Evolutionary conservation across 129 eudicot species (phyloP), one percentile per base, ranked within the genome.

Genomic region (Mikania micrantha): DNA sequence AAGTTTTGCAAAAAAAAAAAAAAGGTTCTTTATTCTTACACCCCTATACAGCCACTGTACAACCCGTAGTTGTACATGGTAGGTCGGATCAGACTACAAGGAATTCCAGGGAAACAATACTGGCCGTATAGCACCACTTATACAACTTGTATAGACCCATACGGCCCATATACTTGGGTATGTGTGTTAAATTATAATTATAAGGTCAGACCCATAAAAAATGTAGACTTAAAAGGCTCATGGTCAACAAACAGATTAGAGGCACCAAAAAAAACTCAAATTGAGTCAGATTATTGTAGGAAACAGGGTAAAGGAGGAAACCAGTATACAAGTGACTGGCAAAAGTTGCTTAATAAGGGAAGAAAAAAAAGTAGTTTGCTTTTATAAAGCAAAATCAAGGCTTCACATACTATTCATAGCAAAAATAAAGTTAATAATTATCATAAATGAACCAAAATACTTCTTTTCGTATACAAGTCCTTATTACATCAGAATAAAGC

Each of bases 301-400:
- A 91, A 90, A 85, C 97, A 85, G 85, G 97, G 90, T 80, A 90
- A 79, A 87, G 79, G 88, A 77, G 92, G 87, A 72, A 77, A 84
- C 64, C 73, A 71, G 64, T n/a, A 35, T 19, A 67, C 7, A 41
- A 67, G 49, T 70, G 69, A 90, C 93, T 85, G 84, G 95, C 95
- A 91, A 89, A 89, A 87, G 95, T 78, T 75, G 84, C 94, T 85
- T 56, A 17, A 3, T 21, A 1, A 11, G 6, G 36, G 7, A 32
- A 32, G 6, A 57, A 57, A 0, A 28, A 4, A 0, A n/a, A n/a
- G 11, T 10, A 22, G 60, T 22, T 53, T 53, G 32, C 34, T 20
- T 53, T 22, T 9, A 21, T 4, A 11, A 53, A 22, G 16, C 0
- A 24, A 53, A 24, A 53, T 12, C 15, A 19, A 52, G 19, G 9